Evolutionary conservation across 2,329 filamentous ascomycete species (phyloP), one percentile per base, ranked within the genome.

Genomic region (Lasiodiplodia sp.): DNA sequence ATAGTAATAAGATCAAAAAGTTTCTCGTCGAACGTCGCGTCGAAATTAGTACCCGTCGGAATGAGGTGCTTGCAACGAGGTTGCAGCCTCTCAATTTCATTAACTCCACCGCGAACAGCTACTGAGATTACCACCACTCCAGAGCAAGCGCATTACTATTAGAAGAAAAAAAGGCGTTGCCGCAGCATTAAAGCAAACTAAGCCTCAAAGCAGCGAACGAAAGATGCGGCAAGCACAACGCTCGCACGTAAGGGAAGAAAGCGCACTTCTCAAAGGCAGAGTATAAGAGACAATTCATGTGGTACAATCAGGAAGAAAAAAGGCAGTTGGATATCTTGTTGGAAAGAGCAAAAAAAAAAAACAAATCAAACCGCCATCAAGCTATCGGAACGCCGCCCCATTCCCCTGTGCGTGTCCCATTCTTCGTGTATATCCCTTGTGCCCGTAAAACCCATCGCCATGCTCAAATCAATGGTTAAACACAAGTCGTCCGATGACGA

Each of bases 1-100:
- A 34, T 8, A 34, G 31, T 34, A 34, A 34, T 34, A 34, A 53
- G 23, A 12, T 12, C 21, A 31, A 53, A 53, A 31, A 28, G 2
- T 28, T 53, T 16, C 38, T n/a, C 55, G n/a, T 57, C 55, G 34
- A 57, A 57, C 55, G 55, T 57, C 55, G 55, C 11, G 18, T n/a
- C 16, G 53, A n/a, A 57, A 57, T 57, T 57, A 53, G 23, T 25
- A 10, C 31, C 31, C 8, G 31, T 34, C 31, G 31, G 31, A 34
- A 34, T 34, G 31, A 34, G 8, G 31, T 34, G 31, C 8, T 34
- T 34, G 31, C 31, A 34, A 34, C 31, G 31, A 34, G 31, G 31
- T 10, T 34, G 31, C 31, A 34, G 31, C 31, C 8, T 34, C 31
- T 34, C 31, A 34, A 34, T 34, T 34, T 34, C 31, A 34, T 34